Evolutionary conservation across 1,284 basidiomycete species (phyloP).

Genomic region (Austroboletus niveus): DNA sequence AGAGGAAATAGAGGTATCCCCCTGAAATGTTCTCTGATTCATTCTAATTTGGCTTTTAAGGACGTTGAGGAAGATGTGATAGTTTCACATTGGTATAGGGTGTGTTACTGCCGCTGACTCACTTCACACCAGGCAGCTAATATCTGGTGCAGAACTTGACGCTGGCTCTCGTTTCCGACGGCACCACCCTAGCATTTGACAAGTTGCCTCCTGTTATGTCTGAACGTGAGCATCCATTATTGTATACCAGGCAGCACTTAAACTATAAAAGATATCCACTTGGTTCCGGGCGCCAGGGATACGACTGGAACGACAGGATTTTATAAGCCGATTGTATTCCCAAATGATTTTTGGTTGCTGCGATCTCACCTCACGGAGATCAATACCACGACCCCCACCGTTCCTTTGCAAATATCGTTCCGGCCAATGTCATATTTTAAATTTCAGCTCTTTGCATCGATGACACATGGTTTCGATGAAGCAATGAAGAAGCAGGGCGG

Average conservation of each 20-base stretch:
- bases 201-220: conserved; percentile 62
- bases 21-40: conserved; percentile 1
- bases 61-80: conserved; percentile 50
- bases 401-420: conserved; percentile 83
- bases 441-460: conserved; percentile 79
- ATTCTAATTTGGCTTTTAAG: conserved; percentile 19
- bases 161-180: conserved; percentile 80
- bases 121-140: conserved; percentile 5
- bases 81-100: conserved; percentile 83
- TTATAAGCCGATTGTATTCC: conserved; percentile 88
- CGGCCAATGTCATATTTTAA: conserved; percentile 85
- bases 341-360: conserved; percentile 95
- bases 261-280: conserved; percentile 50
- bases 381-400: conserved; percentile 68
- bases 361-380: conserved; percentile 78
- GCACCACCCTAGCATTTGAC: conserved; percentile 50
- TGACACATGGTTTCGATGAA: conserved; percentile 82
- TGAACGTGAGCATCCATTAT: conserved; percentile 51
- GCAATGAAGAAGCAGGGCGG: conserved; percentile 72
- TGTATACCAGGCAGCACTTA: conserved; percentile 10
- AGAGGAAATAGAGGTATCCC: conserved; percentile 46
- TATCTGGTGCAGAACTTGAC: conserved; percentile 70
- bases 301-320: conserved; percentile 58
- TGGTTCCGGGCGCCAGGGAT: conserved; percentile 59
- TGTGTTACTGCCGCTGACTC: conserved; percentile 28